These are phyloP conservation scores for Penstemon davidsonii DNA, from an alignment of 257 asterid species.

Conservation along the genomic window DNA sequence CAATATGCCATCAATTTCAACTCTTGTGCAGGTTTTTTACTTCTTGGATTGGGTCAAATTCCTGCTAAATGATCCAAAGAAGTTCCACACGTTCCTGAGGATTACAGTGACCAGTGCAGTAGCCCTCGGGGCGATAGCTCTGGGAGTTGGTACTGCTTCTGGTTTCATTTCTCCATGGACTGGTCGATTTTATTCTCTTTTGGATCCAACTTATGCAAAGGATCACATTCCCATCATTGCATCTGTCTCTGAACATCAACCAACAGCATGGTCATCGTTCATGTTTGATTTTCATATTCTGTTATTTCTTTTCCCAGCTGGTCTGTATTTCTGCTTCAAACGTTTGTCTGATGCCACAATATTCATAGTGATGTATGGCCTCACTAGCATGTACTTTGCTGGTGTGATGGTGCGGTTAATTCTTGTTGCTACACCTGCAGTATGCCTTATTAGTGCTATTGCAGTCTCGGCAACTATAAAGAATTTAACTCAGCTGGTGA, in stretches of 20 bases:
- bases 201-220: conserved; percentile 98
- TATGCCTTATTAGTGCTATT: conserved; percentile 95
- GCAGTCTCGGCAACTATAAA: conserved; percentile 96
- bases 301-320: conserved; percentile 91
- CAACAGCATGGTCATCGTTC: conserved; percentile 99
- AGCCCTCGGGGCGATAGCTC: conserved; percentile 75
- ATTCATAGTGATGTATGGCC: conserved; percentile 96
- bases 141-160: conserved; percentile 96
- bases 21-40: conserved; percentile 78
- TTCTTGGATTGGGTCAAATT: conserved; percentile 92
- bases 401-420: conserved; percentile 99
- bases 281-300: conserved; percentile 96
- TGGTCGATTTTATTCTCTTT: conserved; percentile 94
- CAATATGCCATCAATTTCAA: conserved; percentile 29
- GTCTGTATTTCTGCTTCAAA: conserved; percentile 98
- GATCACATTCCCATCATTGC: conserved; percentile 98
- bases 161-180: conserved; percentile 99
- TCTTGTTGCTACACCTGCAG: conserved; percentile 98
- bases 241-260: conserved; percentile 98
- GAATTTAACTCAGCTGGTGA: conserved; percentile 81
- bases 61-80: conserved; percentile 80
- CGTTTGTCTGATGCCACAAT: conserved; percentile 93
- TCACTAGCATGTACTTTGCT: conserved; percentile 98
- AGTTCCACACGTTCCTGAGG: conserved; percentile 83
- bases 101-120: conserved; percentile 82